A percentile compares a stretch with the other conserved stretches of the same genome.
phyloP scores from a whole-genome alignment of 2,329 filamentous ascomycete species.

The Hypoxylon sp. region DNA sequence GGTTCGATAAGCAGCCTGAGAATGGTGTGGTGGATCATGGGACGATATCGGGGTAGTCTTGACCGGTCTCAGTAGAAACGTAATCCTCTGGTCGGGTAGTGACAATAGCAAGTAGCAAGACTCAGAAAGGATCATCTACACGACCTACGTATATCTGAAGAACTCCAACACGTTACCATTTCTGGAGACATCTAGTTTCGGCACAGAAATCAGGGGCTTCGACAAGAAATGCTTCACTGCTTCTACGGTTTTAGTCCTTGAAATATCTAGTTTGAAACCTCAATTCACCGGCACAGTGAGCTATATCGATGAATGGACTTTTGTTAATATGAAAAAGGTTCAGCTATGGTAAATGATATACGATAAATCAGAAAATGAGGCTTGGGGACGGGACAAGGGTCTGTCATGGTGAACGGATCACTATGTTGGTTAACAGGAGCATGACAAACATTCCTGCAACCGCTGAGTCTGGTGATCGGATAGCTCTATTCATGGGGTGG shows the following conservation, averaged over 20 bases:
- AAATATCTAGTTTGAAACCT: neutral
- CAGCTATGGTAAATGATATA: neutral
- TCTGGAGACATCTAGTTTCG: neutral
- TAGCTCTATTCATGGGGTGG: constrained; percentile 8
- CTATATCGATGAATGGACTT: constrained; percentile 1
- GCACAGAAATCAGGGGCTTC: neutral
- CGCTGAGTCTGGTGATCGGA: neutral
- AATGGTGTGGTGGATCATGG: constrained; percentile 2
- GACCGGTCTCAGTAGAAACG: neutral
- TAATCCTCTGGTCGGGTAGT: neutral
- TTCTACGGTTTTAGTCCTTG: neutral
- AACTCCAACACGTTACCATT: neutral
- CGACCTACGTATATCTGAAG: neutral
- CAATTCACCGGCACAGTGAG: neutral
- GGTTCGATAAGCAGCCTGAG: neutral
- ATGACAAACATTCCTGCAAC: neutral
- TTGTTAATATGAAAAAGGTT: neutral
- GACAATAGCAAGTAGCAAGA: constrained; percentile 1
- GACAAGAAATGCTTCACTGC: neutral
- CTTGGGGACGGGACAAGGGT: neutral
- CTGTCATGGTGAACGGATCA: neutral
- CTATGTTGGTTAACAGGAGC: neutral
- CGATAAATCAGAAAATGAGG: neutral
- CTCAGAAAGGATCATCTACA: neutral
- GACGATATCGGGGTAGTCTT: constrained; percentile 5